Percentiles rank a stretch among this genome's conserved stretches.
Evolutionary conservation across 2,329 filamentous ascomycete species (phyloP).

Genomic region (Aspergillus sp.): DNA sequence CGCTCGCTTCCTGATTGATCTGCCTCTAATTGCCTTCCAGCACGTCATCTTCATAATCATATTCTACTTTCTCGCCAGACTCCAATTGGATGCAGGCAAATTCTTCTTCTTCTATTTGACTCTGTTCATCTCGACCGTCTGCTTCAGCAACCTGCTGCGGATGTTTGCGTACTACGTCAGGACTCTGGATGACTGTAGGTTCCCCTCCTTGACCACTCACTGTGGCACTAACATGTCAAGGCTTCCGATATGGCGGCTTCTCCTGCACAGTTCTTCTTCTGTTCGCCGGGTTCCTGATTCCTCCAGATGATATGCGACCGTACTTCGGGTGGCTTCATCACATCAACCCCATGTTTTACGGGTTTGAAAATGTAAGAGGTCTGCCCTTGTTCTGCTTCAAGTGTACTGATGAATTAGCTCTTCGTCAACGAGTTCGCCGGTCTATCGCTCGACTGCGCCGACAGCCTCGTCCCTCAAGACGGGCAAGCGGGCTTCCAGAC

Average conservation of each 20-base stretch:
- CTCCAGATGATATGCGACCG: not conserved
- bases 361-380: not conserved
- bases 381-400: not conserved
- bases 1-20: conserved; percentile 1
- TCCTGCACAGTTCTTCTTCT: conserved; percentile 3
- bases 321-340: conserved; percentile 4
- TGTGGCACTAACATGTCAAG: not conserved
- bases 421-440: conserved; percentile 9
- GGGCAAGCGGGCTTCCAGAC: not conserved
- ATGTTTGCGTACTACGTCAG: conserved; percentile 9
- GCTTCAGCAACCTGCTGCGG: conserved; percentile 8
- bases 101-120: conserved; percentile 9
- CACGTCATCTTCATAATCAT: conserved; percentile 1
- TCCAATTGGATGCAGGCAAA: not conserved
- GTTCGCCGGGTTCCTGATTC: conserved; percentile 5
- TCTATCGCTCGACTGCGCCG: not conserved
- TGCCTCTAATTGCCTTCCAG: conserved; percentile 1
- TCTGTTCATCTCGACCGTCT: conserved; percentile 1
- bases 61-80: not conserved
- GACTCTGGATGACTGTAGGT: conserved; percentile 1
- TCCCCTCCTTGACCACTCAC: not conserved
- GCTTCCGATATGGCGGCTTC: conserved; percentile 6
- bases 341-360: conserved; percentile 8
- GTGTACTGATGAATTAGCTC: not conserved
- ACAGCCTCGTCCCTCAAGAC: not conserved